phyloP scores from a whole-genome alignment of 768 basidiomycete genomes.

The Dendrothele bispora region DNA sequence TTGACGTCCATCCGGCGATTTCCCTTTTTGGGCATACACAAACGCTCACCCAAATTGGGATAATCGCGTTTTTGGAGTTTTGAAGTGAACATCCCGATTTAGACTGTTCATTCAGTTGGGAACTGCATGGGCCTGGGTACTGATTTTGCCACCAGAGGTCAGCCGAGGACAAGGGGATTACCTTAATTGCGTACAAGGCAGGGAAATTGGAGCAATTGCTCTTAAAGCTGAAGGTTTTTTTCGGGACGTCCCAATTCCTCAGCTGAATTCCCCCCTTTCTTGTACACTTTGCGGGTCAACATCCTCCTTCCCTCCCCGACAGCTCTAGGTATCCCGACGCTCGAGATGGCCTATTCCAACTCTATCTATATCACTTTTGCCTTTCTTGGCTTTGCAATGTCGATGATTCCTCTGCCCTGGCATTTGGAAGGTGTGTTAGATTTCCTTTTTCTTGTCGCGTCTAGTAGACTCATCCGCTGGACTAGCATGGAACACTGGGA shows the following conservation, averaged over 20 bases:
- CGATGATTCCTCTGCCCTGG: slow-evolving; percentile 63
- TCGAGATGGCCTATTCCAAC: slow-evolving; percentile 41
- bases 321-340: no score
- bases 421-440: slow-evolving; percentile 55
- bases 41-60: slow-evolving; percentile 34
- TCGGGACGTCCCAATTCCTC: slow-evolving; percentile 5
- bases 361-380: slow-evolving; percentile 48
- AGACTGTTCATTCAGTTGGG: slow-evolving; percentile 6
- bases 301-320: no score
- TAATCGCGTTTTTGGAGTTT: slow-evolving; percentile 3
- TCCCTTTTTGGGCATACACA: slow-evolving; percentile 29
- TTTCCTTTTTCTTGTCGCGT: neutral
- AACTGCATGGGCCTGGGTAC: slow-evolving; percentile 3
- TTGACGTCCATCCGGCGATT: neutral
- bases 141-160: slow-evolving; percentile 9
- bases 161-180: slow-evolving; percentile 41
- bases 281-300: slow-evolving; percentile 28
- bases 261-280: slow-evolving; percentile 27
- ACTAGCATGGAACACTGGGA: slow-evolving; percentile 53
- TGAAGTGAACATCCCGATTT: slow-evolving; percentile 27
- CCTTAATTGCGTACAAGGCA: slow-evolving; percentile 41
- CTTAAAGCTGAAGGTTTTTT: slow-evolving; percentile 31
- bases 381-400: slow-evolving; percentile 59
- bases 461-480: neutral
- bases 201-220: slow-evolving; percentile 32